Conservation (phyloP, 169 alveolate species). For the Cryptosporidium tyzzeri region DNA sequence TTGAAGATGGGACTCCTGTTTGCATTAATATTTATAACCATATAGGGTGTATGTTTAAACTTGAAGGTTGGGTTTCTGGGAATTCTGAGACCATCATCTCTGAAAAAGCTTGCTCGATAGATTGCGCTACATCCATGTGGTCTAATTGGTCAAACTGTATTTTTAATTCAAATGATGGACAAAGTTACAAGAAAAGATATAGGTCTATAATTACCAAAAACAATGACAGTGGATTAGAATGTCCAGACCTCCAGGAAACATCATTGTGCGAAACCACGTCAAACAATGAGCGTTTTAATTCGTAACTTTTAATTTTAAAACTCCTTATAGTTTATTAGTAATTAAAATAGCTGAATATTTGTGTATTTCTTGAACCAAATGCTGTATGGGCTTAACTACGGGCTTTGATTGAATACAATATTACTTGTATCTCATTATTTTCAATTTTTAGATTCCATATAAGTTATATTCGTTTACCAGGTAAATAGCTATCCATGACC, state of each 20-base stretch:
- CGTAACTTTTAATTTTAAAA: neutral
- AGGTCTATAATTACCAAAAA: conserved; percentile 34
- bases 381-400: too few relatives aligned
- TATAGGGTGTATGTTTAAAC: conserved; percentile 61
- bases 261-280: neutral
- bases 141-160: conserved; percentile 57
- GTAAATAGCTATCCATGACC: neutral
- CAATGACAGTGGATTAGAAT: conserved; percentile 26
- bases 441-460: too few relatives aligned
- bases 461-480: neutral
- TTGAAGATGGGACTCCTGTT: conserved; percentile 65
- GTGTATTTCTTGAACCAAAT: neutral
- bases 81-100: conserved; percentile 23
- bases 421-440: too few relatives aligned
- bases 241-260: conserved; percentile 63
- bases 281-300: neutral
- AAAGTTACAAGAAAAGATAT: conserved; percentile 24
- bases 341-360: neutral
- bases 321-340: neutral
- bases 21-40: conserved; percentile 36
- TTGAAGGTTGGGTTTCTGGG: conserved; percentile 68
- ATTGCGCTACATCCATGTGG: conserved; percentile 56
- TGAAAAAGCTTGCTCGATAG: conserved; percentile 49
- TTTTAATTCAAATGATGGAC: conserved; percentile 3
- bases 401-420: too few relatives aligned